A percentile compares a stretch with the other conserved stretches of the same genome.
Evolutionary conservation across 495 filamentous ascomycete genomes (phyloP).

Genomic region (Cercophora scortea): DNA sequence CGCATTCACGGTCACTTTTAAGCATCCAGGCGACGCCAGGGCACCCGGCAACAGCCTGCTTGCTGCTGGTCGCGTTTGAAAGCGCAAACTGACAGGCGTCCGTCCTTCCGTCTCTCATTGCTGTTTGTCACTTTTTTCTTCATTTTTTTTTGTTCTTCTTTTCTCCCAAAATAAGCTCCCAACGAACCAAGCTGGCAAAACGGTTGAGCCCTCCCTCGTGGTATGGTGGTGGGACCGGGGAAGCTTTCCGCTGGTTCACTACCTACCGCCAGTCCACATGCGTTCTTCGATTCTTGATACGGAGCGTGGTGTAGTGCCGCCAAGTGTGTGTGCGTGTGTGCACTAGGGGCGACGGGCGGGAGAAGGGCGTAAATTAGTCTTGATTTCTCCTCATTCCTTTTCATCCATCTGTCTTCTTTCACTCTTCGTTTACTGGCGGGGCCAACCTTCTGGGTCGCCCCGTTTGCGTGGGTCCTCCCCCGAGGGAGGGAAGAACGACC

Average conservation of each 20-base stretch:
- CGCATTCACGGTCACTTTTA: neutral
- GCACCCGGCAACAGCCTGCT: too few relatives aligned
- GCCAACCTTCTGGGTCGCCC: neutral
- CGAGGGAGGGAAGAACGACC: neutral
- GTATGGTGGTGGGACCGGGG: conserved; percentile 12
- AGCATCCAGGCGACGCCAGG: too few relatives aligned
- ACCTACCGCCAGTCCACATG: conserved; percentile 9
- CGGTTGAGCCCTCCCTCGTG: neutral
- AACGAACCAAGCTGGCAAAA: conserved; percentile 7
- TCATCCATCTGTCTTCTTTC: neutral
- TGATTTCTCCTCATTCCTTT: neutral
- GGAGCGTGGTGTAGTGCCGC: too few relatives aligned
- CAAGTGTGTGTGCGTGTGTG: too few relatives aligned
- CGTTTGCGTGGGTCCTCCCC: too few relatives aligned
- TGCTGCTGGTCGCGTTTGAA: neutral
- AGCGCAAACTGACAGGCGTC: neutral
- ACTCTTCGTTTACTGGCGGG: neutral
- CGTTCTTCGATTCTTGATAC: neutral
- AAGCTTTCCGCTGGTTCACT: conserved; percentile 12
- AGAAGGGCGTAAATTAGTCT: too few relatives aligned
- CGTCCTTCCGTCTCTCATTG: neutral
- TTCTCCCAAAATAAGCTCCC: too few relatives aligned
- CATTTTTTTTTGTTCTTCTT: too few relatives aligned
- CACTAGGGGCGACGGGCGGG: too few relatives aligned
- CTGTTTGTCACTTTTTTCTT: neutral